Conservation (phyloP, 176 grass and related monocot species). For the Eragrostis curvula region DNA sequence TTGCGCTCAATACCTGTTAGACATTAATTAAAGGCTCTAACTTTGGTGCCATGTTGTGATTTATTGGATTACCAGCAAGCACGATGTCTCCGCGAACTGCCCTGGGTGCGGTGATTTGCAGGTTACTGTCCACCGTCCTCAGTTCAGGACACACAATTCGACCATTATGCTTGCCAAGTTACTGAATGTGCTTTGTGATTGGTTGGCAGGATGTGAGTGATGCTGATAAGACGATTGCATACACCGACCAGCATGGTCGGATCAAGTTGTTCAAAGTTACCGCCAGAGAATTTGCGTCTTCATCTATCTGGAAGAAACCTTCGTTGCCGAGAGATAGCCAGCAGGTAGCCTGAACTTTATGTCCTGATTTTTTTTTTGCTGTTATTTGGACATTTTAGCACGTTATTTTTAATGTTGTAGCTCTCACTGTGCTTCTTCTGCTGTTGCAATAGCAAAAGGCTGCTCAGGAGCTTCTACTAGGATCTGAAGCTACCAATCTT, state of each 20-base stretch:
- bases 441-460: conserved; percentile 29
- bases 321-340: conserved; percentile 6
- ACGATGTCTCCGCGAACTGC: conserved; percentile 18
- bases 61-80: neutral
- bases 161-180: neutral
- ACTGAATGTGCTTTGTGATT: conserved; percentile 1
- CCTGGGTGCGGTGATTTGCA: conserved; percentile 41
- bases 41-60: neutral
- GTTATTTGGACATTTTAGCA: neutral
- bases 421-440: conserved; percentile 19
- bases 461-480: conserved; percentile 21
- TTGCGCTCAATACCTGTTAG: neutral
- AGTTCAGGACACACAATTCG: neutral
- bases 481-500: conserved; percentile 37
- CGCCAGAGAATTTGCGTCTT: conserved; percentile 59
- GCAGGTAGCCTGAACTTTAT: neutral
- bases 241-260: conserved; percentile 56
- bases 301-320: conserved; percentile 64
- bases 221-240: conserved; percentile 50
- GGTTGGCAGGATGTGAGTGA: conserved; percentile 30
- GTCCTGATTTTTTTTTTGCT: neutral
- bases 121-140: conserved; percentile 12
- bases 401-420: conserved; percentile 7
- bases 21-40: conserved; percentile 2
- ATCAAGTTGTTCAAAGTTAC: conserved; percentile 69